Conservation (phyloP, 140 eudicot genomes). For the Oenanthe javanica region DNA sequence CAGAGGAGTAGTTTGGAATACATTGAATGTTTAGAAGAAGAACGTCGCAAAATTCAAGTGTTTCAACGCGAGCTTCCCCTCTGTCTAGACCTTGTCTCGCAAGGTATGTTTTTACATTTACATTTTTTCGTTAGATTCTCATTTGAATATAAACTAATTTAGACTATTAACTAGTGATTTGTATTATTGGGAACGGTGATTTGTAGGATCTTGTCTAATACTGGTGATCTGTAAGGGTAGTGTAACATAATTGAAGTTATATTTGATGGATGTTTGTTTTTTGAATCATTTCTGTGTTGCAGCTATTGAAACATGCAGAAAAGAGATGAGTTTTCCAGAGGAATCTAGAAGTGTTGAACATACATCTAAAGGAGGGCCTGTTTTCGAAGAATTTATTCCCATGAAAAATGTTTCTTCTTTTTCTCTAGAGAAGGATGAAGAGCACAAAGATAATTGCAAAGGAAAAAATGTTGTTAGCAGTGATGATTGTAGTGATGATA, state of each 20-base stretch:
- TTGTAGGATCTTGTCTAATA: neutral
- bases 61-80: constrained; percentile 88
- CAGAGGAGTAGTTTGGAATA: constrained; percentile 31
- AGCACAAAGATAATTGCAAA: constrained; percentile 18
- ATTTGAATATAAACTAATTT: constrained; percentile 3
- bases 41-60: constrained; percentile 63
- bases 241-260: neutral
- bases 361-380: constrained; percentile 54
- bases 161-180: neutral
- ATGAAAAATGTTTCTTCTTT: constrained; percentile 31
- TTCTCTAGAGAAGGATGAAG: constrained; percentile 21
- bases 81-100: constrained; percentile 71
- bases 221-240: neutral
- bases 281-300: constrained; percentile 8
- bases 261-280: neutral
- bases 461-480: constrained; percentile 3
- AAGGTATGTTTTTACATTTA: constrained; percentile 29
- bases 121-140: neutral
- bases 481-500: neutral
- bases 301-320: constrained; percentile 69
- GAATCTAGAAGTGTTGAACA: constrained; percentile 78
- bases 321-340: constrained; percentile 41
- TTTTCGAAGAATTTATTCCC: constrained; percentile 78
- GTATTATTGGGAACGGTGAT: neutral
- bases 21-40: constrained; percentile 57